These are phyloP conservation scores for Aspergillus carlsbadensis DNA, from an alignment of 495 filamentous ascomycete species.

Conservation along the genomic window DNA sequence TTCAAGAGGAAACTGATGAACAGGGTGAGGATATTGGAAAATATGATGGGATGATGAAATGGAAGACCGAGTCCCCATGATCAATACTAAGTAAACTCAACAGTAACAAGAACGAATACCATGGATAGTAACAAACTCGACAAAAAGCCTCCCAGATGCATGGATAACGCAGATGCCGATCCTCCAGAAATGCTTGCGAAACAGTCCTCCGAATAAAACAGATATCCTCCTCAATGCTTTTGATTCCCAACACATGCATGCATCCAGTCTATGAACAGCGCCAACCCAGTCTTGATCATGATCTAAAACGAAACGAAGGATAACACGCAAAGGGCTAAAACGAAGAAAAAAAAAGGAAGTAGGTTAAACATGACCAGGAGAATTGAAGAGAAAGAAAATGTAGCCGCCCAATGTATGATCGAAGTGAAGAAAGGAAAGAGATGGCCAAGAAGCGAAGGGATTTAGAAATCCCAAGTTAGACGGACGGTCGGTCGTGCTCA, in stretches of 20 bases:
- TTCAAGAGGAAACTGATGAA: not conserved
- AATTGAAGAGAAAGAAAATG: constrained; percentile 12
- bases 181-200: constrained; percentile 21
- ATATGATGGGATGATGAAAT: too few species aligned
- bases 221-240: constrained; percentile 23
- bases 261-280: constrained; percentile 30
- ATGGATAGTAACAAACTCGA: not conserved
- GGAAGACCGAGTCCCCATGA: not conserved
- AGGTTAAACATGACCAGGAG: constrained; percentile 6
- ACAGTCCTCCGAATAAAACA: constrained; percentile 10
- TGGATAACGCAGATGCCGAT: constrained; percentile 30
- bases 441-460: constrained; percentile 6
- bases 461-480: not conserved
- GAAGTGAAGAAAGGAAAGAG: constrained; percentile 10
- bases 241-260: constrained; percentile 24
- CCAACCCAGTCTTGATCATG: constrained; percentile 25
- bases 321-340: constrained; percentile 8
- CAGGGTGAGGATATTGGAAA: too few species aligned
- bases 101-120: constrained; percentile 13
- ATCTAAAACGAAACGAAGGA: constrained; percentile 20
- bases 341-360: constrained; percentile 20
- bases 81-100: constrained; percentile 2
- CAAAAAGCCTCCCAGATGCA: constrained; percentile 45
- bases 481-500: constrained; percentile 1
- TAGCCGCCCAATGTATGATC: constrained; percentile 9